These are phyloP conservation scores for Solanum peruvianum DNA, from an alignment of 257 asterid species.

Conservation along the genomic window DNA sequence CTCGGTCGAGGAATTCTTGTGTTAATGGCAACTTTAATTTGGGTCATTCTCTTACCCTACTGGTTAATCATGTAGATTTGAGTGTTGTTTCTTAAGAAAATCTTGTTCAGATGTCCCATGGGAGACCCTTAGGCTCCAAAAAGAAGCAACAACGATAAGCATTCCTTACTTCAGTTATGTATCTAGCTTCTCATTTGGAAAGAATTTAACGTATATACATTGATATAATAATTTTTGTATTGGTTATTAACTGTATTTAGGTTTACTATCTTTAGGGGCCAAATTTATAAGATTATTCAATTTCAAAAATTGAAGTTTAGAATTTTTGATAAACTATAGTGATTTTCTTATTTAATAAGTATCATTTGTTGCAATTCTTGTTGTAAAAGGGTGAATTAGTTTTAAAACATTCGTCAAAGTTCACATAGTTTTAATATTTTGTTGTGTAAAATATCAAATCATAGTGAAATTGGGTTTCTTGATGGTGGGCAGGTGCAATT, in stretches of 20 bases:
- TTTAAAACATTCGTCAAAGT: not conserved
- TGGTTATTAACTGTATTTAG: too few relatives aligned
- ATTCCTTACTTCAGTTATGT: not conserved
- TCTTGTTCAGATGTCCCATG: slow-evolving; percentile 18
- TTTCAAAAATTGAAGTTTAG: too few relatives aligned
- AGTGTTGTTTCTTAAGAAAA: slow-evolving; percentile 17
- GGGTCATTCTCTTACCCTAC: slow-evolving; percentile 41
- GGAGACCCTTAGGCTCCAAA: slow-evolving; percentile 32
- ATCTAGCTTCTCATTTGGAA: not conserved
- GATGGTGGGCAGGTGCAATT: not conserved
- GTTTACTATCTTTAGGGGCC: too few relatives aligned
- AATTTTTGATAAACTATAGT: too few relatives aligned
- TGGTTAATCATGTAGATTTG: slow-evolving; percentile 5
- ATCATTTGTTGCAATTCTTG: too few relatives aligned
- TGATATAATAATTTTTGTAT: too few relatives aligned
- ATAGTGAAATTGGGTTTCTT: not conserved
- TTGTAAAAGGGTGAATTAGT: too few relatives aligned
- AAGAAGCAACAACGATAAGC: slow-evolving; percentile 1
- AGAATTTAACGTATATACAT: not conserved
- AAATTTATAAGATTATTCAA: too few relatives aligned
- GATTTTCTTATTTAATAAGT: too few relatives aligned
- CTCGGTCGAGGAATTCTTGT: slow-evolving; percentile 42
- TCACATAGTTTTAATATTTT: not conserved
- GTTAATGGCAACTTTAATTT: slow-evolving; percentile 5
- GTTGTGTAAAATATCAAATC: too few relatives aligned